Conservation (phyloP, 371 early-diverging fungal genomes). For the Rhizopus sp. region DNA sequence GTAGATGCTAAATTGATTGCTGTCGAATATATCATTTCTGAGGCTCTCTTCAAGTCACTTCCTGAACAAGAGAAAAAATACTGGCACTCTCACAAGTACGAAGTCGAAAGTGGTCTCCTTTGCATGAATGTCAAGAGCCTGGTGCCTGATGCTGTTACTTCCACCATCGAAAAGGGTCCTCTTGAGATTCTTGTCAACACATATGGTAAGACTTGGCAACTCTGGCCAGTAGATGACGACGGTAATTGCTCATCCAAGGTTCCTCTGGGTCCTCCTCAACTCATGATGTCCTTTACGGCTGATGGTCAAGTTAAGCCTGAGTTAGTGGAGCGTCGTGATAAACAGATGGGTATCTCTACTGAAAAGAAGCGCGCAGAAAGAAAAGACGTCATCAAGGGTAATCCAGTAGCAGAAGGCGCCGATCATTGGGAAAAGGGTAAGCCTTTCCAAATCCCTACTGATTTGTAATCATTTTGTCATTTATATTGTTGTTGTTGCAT, state of each 20-base stretch:
- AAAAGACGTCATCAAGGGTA: background rate
- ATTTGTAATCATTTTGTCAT: background rate
- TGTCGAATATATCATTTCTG: constrained; percentile 61
- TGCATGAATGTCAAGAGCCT: constrained; percentile 13
- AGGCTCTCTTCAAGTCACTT: constrained; percentile 38
- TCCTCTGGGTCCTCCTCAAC: constrained; percentile 24
- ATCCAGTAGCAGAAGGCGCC: constrained; percentile 1
- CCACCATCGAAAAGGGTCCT: constrained; percentile 20
- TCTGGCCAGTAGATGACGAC: constrained; percentile 40
- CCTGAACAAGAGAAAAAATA: constrained; percentile 44
- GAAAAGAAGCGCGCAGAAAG: background rate
- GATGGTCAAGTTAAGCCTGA: constrained; percentile 20
- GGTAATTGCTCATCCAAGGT: constrained; percentile 14
- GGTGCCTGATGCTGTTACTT: constrained; percentile 23
- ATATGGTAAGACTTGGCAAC: constrained; percentile 35
- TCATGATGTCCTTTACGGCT: constrained; percentile 25
- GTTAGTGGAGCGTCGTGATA: background rate
- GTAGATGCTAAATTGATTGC: constrained; percentile 46
- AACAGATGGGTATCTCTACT: constrained; percentile 1
- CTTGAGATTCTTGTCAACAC: constrained; percentile 34
- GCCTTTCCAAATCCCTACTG: background rate
- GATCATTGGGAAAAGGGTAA: constrained; percentile 3
- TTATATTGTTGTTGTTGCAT: too few species aligned
- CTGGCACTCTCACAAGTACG: constrained; percentile 54
- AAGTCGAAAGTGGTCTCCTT: constrained; percentile 40